Evolutionary conservation across 139 green algal genomes (phyloP).

Genomic region (Chlorella sp.): DNA sequence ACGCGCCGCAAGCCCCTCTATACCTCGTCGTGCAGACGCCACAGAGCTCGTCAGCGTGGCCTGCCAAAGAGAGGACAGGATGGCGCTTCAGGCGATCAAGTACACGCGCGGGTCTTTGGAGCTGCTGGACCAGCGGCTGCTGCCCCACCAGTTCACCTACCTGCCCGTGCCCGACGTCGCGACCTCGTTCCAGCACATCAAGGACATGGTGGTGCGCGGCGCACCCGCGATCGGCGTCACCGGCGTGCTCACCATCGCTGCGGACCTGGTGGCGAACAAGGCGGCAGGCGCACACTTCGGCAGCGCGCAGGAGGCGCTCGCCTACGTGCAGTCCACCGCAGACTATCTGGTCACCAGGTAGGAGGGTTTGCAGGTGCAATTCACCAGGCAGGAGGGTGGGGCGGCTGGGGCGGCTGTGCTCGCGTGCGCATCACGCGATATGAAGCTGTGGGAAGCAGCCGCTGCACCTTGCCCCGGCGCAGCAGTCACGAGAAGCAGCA

Average conservation of each 20-base stretch:
- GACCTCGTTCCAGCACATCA: slow-evolving; percentile 60
- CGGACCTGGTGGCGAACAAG: slow-evolving; percentile 46
- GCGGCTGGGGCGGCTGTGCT: too few species aligned
- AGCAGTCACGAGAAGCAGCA: too few species aligned
- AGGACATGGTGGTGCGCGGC: slow-evolving; percentile 91
- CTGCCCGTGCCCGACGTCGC: slow-evolving; percentile 45
- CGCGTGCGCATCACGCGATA: too few species aligned
- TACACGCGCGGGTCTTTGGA: slow-evolving; percentile 65
- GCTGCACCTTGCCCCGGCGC: too few species aligned
- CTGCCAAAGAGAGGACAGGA: too few species aligned
- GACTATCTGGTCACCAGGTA: slow-evolving; percentile 79
- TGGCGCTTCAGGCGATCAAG: slow-evolving; percentile 56
- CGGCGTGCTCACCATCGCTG: slow-evolving; percentile 68
- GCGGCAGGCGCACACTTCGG: slow-evolving; percentile 12
- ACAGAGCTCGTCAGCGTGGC: too few species aligned
- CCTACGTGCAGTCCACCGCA: slow-evolving; percentile 37
- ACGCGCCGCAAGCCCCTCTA: too few species aligned
- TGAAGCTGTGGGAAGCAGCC: too few species aligned
- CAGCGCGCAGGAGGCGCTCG: slow-evolving; percentile 20
- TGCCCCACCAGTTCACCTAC: slow-evolving; percentile 69
- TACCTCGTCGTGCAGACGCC: too few species aligned
- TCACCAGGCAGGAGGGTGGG: neutral
- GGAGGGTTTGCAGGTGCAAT: neutral
- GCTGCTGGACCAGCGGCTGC: slow-evolving; percentile 86
- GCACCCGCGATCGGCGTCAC: slow-evolving; percentile 91